These are phyloP conservation scores for Clavariopsis aquatica DNA, from an alignment of 495 filamentous ascomycete species.

Conservation along the genomic window DNA sequence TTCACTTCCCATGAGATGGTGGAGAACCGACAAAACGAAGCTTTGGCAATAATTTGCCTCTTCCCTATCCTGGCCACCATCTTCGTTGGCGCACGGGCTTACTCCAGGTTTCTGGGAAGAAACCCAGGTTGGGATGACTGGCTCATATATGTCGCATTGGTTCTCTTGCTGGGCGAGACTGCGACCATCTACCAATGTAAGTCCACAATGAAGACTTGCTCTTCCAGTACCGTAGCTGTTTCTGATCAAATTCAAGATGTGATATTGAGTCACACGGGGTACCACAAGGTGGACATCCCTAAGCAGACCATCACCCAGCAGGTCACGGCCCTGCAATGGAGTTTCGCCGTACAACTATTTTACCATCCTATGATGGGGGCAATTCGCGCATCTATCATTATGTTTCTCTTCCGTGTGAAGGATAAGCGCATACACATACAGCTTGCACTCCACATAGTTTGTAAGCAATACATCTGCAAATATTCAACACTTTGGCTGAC, in stretches of 20 bases:
- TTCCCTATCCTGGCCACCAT: conserved; percentile 23
- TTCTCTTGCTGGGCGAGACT: conserved; percentile 27
- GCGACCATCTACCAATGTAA: conserved; percentile 26
- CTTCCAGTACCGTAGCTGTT: background rate
- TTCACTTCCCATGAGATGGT: conserved; percentile 20
- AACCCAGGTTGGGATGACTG: conserved; percentile 34
- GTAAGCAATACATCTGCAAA: conserved; percentile 1
- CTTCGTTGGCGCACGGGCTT: conserved; percentile 20
- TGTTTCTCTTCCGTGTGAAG: conserved; percentile 55
- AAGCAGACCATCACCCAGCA: conserved; percentile 22
- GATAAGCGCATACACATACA: conserved; percentile 45
- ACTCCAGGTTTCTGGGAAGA: conserved; percentile 20
- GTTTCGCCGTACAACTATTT: conserved; percentile 60
- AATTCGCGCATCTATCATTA: conserved; percentile 58
- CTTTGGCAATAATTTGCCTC: conserved; percentile 23
- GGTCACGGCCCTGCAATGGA: conserved; percentile 23
- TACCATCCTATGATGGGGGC: conserved; percentile 66
- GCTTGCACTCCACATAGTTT: conserved; percentile 47
- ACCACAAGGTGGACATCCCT: conserved; percentile 30
- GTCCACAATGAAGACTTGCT: background rate
- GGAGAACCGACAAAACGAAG: conserved; percentile 21
- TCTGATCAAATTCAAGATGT: conserved; percentile 18
- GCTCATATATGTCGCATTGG: conserved; percentile 23
- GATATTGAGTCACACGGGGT: conserved; percentile 27
- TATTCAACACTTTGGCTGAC: background rate